Evolutionary conservation across 495 filamentous ascomycete genomes (phyloP), one percentile per base, ranked within the genome.

Genomic region (Tuber magnatum): DNA sequence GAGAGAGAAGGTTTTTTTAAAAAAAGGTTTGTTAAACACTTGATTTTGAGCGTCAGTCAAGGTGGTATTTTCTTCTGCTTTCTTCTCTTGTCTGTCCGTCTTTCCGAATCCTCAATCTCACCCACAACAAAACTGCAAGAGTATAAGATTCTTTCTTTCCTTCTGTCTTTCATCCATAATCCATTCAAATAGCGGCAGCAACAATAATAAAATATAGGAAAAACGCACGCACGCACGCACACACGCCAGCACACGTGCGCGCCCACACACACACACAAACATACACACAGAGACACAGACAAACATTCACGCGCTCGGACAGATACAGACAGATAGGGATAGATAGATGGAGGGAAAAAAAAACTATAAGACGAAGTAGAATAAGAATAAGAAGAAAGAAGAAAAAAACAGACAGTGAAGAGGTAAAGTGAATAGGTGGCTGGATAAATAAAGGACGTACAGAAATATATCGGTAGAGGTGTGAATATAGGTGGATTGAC

Each of bases 141-240:
- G 14, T 32, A 65, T 65, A 65, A 35, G 4, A 35, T 32, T 35
- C n/a, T 65, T 35, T 65, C 56, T 35, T n/a, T n/a, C n/a, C n/a
- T n/a, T n/a, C n/a, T n/a, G n/a, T n/a, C 56, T 65, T 65, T 65
- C 56, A 65, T 20, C 56, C 56, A 65, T 65, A 65, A 65, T 65
- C 56, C 56, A 65, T 35, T 65, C 56, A 32, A 65, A 28, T 10
- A 35, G 32, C 28, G 16, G 16, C 28, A 14, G 18, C 28, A 8
- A 35, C 32, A 28, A 65, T 35, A 35, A 35, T 18, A 65, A 65
- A 65, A 12, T 6, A 35, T 35, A 65, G 32, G n/a, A 61, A 61
- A 61, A 61, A 28, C 51, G 56, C 56, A 65, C 56, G 56, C 56
- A 65, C 56, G 56, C 56, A 65, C 56, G 56, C 56, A 65, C 56